Evolutionary conservation across 331 rosid genomes (phyloP).

Genomic region (Phaseolus coccineus): DNA sequence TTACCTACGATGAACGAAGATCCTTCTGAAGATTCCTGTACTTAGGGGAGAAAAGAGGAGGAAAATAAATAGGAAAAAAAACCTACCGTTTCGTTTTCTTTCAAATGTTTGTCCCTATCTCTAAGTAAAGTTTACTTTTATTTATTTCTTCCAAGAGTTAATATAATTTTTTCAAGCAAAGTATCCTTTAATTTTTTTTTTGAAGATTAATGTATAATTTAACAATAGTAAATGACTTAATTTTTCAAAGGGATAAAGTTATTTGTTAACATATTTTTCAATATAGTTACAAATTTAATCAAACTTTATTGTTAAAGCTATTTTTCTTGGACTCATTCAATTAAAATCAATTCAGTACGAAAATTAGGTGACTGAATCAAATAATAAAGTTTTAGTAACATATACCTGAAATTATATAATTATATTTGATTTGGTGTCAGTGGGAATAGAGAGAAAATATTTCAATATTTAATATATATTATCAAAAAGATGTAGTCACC

Average conservation of each 20-base stretch:
- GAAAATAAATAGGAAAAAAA: not conserved
- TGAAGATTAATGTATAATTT: not conserved
- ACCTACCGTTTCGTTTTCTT: not conserved
- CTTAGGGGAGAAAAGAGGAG: not conserved
- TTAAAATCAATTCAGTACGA: too few species aligned
- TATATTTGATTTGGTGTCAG: not conserved
- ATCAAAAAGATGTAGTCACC: too few species aligned
- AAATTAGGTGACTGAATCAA: not conserved
- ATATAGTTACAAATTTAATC: too few species aligned
- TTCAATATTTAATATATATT: too few species aligned
- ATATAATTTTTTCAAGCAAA: not conserved
- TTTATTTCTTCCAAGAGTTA: not conserved
- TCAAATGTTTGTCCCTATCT: not conserved
- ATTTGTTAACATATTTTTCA: too few species aligned
- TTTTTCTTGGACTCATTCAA: too few species aligned
- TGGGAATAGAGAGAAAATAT: too few species aligned
- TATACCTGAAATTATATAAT: too few species aligned
- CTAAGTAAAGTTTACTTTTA: not conserved
- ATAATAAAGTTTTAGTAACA: too few species aligned
- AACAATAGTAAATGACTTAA: not conserved
- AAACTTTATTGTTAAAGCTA: too few species aligned
- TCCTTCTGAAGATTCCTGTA: constrained; percentile 4
- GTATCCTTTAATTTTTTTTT: not conserved
- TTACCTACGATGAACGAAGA: not conserved
- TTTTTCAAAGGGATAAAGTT: not conserved